Evolutionary conservation across 2,329 filamentous ascomycete species (phyloP).

Genomic region (Hypoxylon sp.): DNA sequence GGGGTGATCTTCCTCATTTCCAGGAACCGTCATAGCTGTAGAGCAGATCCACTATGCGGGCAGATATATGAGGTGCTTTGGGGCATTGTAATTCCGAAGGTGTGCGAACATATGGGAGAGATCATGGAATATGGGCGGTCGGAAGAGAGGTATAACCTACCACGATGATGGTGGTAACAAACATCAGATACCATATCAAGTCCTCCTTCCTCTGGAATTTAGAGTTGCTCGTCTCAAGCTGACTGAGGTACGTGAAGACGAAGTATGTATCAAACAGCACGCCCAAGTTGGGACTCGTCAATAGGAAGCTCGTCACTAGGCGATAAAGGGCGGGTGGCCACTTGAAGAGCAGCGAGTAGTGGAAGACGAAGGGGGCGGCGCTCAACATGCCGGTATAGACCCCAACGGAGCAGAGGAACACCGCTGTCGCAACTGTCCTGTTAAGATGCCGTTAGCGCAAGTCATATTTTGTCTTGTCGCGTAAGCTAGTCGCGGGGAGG

Average conservation of each 20-base stretch:
- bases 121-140: constrained; percentile 36
- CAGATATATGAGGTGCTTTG: constrained; percentile 74
- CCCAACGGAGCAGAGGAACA: constrained; percentile 72
- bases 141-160: constrained; percentile 70
- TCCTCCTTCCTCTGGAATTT: constrained; percentile 83
- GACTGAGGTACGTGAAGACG: constrained; percentile 81
- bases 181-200: constrained; percentile 83
- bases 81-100: not conserved
- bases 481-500: not conserved
- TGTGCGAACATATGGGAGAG: not conserved
- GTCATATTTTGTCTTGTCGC: not conserved
- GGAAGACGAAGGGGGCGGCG: constrained; percentile 66
- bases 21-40: constrained; percentile 87
- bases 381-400: constrained; percentile 70
- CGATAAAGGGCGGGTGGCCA: constrained; percentile 64
- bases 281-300: constrained; percentile 57
- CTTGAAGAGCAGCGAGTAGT: constrained; percentile 65
- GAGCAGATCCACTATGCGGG: constrained; percentile 75
- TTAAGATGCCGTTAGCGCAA: constrained; percentile 34
- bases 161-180: constrained; percentile 77
- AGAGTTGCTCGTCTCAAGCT: constrained; percentile 77
- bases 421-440: constrained; percentile 76
- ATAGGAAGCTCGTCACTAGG: constrained; percentile 58
- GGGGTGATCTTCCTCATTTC: constrained; percentile 85
- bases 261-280: constrained; percentile 83